Base-by-base conservation (phyloP, 495 filamentous ascomycete genomes). In the Penicillium turbatum region DNA sequence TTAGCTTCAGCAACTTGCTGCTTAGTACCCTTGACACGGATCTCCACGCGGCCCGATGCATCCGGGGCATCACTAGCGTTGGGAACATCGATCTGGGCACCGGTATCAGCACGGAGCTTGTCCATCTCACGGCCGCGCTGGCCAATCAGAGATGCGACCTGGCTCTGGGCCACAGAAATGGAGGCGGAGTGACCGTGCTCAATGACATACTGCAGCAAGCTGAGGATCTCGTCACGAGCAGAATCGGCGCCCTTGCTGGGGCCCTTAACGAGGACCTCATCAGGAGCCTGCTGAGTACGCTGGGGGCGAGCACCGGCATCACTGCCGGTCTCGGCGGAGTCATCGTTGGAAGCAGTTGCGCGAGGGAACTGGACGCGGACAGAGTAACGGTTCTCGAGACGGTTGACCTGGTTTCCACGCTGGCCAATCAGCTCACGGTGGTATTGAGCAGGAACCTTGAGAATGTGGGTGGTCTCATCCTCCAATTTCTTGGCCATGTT, bases 341-440 rank as follows among this genome's bases (percentile, higher is more conserved):
- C 75, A 53, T 95, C 92, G 53, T 79, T 83, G 50, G 61, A 62
- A 38, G 78, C 74, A n/a, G 78, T 69, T 3, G 83, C 84, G 19
- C 87, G 83, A 37, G 93, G 93, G 76, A 99, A 97, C 67, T 95
- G 90, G 56, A 99, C 90, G 47, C 90, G 86, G 36, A 97, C 92
- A 55, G 86, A 84, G 75, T 97, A 97, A 37, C 90, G 84, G 39
- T 87, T 86, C 69, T 95, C 89, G 11, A 87, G 73, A 41, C 82
- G 75, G 60, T 85, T 84, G 56, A 87, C 81, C 63, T 86, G 82
- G 60, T 67, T 78, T 32, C 84, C 84, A 54, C 82, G 80, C 56
- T 81, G 72, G 24, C 84, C 84, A 46, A 87, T 87, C 55, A 87
- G 64, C 51, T 86, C 89, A 44, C 89, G 79, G 70, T 97, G 92